Percentiles rank a stretch among this genome's conserved stretches.
Conservation (phyloP, 2,329 filamentous ascomycete species). For the Aspergillus uvarum region DNA sequence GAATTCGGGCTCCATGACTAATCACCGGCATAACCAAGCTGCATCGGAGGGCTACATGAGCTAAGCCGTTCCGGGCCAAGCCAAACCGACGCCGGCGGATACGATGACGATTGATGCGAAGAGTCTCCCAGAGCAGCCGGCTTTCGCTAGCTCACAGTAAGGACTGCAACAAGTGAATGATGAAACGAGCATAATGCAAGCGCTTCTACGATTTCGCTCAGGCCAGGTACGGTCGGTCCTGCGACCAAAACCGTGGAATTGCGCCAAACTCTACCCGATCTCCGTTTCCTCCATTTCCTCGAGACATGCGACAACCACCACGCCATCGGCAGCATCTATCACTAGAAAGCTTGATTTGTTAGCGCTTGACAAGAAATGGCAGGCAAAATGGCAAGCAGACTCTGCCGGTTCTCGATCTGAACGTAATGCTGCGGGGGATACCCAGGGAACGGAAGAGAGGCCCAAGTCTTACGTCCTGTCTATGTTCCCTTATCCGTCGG, state of each 20-base stretch:
- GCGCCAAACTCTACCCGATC: slow-evolving; percentile 16
- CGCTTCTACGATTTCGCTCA: slow-evolving; percentile 30
- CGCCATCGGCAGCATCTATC: slow-evolving; percentile 11
- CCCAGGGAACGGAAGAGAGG: slow-evolving; percentile 22
- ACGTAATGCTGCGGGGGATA: slow-evolving; percentile 1
- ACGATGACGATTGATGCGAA: background rate
- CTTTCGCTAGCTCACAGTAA: background rate
- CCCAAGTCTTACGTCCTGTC: slow-evolving; percentile 69
- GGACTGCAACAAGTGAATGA: slow-evolving; percentile 23
- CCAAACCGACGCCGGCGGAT: background rate
- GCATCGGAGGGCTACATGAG: background rate
- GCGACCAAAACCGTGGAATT: slow-evolving; percentile 20
- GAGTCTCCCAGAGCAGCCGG: background rate
- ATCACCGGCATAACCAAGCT: background rate
- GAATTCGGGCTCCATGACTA: too few species aligned
- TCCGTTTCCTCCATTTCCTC: slow-evolving; percentile 11
- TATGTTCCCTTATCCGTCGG: slow-evolving; percentile 94
- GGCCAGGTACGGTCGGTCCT: slow-evolving; percentile 19
- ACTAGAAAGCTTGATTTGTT: slow-evolving; percentile 43
- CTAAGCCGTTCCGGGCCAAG: background rate
- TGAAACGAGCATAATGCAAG: slow-evolving; percentile 26
- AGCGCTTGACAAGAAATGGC: slow-evolving; percentile 57
- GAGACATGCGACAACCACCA: slow-evolving; percentile 31
- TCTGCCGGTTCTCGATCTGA: slow-evolving; percentile 4
- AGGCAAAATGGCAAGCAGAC: slow-evolving; percentile 47